A percentile compares a stretch with the other conserved stretches of the same genome.
These are phyloP conservation scores for Aristolochia californica DNA, from an alignment of 164 flowering plant genomes.

Conservation along the genomic window DNA sequence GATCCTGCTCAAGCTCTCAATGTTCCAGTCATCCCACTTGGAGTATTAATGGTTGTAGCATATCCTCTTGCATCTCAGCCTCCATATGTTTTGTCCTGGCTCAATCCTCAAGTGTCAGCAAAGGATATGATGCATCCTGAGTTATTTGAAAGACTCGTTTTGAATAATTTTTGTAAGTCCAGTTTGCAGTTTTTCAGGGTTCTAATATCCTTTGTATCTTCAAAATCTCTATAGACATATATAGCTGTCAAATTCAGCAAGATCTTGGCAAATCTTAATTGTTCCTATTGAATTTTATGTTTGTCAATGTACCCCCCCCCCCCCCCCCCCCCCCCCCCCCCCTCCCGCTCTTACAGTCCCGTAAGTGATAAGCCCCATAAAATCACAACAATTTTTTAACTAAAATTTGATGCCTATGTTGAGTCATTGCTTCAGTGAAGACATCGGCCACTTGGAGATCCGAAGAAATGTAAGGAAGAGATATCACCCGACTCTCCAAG, in stretches of 20 bases:
- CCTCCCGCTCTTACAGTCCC: too few species aligned
- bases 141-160: conserved; percentile 67
- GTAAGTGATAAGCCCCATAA: too few species aligned
- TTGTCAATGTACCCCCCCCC: too few species aligned
- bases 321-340: too few species aligned
- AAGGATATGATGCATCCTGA: conserved; percentile 96
- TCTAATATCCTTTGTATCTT: not conserved
- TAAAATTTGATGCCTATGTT: too few species aligned
- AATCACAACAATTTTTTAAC: too few species aligned
- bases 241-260: too few species aligned
- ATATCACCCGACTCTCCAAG: too few species aligned
- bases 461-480: too few species aligned
- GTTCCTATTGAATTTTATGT: not conserved
- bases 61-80: conserved; percentile 80
- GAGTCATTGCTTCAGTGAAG: too few species aligned
- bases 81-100: conserved; percentile 82
- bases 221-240: not conserved
- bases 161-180: conserved; percentile 88
- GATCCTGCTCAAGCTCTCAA: conserved; percentile 94
- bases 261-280: not conserved
- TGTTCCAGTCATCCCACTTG: conserved; percentile 91
- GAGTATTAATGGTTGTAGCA: conserved; percentile 66
- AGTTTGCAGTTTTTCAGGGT: not conserved
- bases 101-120: conserved; percentile 72
- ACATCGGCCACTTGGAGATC: too few species aligned